Percentiles rank a stretch among this genome's conserved stretches.
These are phyloP conservation scores for Mycena citricolor DNA, from an alignment of 1,284 basidiomycete species.

Conservation along the genomic window DNA sequence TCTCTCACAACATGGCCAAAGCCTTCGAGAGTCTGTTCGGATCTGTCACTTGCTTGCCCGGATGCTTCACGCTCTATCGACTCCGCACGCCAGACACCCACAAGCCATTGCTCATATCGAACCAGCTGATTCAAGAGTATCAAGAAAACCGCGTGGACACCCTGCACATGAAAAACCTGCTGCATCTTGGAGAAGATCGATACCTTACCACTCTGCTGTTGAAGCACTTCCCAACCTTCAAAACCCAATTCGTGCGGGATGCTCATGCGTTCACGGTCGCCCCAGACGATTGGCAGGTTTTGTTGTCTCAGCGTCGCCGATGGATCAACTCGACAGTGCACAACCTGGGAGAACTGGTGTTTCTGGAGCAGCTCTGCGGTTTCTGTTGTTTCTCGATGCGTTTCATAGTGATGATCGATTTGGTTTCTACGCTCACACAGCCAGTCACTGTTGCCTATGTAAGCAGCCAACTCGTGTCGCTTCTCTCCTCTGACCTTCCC, in stretches of 20 bases:
- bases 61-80: conserved; percentile 95
- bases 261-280: conserved; percentile 92
- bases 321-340: conserved; percentile 99
- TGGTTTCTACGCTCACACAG: conserved; percentile 83
- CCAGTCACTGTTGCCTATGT: conserved; percentile 95
- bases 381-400: conserved; percentile 99
- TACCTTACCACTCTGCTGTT: conserved; percentile 94
- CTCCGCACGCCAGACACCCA: conserved; percentile 91
- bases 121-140: conserved; percentile 89
- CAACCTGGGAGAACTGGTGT: conserved; percentile 91
- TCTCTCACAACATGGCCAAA: conserved; percentile 96
- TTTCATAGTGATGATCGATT: conserved; percentile 95
- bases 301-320: conserved; percentile 95
- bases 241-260: conserved; percentile 94
- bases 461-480: conserved; percentile 36
- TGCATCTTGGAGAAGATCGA: conserved; percentile 98
- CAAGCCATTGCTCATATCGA: conserved; percentile 86
- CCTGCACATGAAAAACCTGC: conserved; percentile 94
- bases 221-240: conserved; percentile 90
- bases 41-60: conserved; percentile 96
- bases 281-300: conserved; percentile 90
- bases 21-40: conserved; percentile 97
- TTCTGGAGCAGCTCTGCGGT: conserved; percentile 91
- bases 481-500: conserved; percentile 19
- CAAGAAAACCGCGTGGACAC: conserved; percentile 97